phyloP scores from a whole-genome alignment of 116 monocot genomes.

The Thalassia testudinum region DNA sequence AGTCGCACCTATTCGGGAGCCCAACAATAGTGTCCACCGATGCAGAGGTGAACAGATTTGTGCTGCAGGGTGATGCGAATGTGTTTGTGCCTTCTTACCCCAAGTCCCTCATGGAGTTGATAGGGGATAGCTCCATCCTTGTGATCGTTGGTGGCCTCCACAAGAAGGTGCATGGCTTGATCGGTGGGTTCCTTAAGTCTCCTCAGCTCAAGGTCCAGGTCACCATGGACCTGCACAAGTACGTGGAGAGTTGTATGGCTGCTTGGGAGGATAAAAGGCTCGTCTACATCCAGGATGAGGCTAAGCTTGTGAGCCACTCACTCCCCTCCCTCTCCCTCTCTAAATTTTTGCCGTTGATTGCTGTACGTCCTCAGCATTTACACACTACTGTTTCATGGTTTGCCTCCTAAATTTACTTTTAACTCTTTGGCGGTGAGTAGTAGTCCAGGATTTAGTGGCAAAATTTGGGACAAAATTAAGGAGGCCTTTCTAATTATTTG shows the following conservation, averaged over 20 bases:
- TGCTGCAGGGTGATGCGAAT: conserved; percentile 32
- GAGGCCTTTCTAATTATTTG: too few species aligned
- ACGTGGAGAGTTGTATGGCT: conserved; percentile 21
- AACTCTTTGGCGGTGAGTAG: background rate
- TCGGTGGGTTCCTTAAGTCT: conserved; percentile 64
- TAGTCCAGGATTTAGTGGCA: background rate
- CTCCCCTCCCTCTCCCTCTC: background rate
- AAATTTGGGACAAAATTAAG: too few species aligned
- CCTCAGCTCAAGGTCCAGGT: conserved; percentile 43
- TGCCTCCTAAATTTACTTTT: background rate
- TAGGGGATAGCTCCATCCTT: conserved; percentile 69
- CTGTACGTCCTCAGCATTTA: too few species aligned
- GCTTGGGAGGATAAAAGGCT: conserved; percentile 38
- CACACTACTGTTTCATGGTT: background rate
- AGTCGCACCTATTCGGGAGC: conserved; percentile 45
- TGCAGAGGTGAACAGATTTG: conserved; percentile 28
- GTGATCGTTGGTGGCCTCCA: conserved; percentile 56
- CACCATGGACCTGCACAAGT: conserved; percentile 42
- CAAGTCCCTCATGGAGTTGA: conserved; percentile 14
- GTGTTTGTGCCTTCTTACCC: conserved; percentile 44
- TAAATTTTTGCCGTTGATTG: background rate
- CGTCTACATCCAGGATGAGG: conserved; percentile 51
- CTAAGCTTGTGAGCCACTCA: conserved; percentile 43
- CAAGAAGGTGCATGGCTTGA: conserved; percentile 47
- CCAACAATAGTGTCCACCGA: conserved; percentile 39